These are phyloP conservation scores for Ocimum tenuiflorum DNA, from an alignment of 257 asterid genomes.

Conservation along the genomic window DNA sequence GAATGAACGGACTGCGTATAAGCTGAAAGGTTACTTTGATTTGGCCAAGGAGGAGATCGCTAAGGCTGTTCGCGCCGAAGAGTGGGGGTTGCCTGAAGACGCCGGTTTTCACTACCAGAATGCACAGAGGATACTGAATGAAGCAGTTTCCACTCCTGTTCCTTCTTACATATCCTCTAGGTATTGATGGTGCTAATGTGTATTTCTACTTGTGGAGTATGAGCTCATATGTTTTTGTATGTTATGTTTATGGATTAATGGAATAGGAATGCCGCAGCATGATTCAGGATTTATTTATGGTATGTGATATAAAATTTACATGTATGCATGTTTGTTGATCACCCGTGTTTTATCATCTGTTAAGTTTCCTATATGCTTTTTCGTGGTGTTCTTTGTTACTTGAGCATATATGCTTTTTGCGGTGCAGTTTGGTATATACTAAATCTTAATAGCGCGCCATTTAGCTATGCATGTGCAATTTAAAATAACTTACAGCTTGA, in stretches of 20 bases:
- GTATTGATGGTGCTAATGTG: conserved; percentile 22
- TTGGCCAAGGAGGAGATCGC: conserved; percentile 83
- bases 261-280: neutral
- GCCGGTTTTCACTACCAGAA: conserved; percentile 59
- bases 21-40: conserved; percentile 82
- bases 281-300: neutral
- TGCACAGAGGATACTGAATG: conserved; percentile 62
- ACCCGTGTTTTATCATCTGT: neutral
- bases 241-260: neutral
- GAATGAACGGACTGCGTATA: conserved; percentile 79
- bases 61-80: conserved; percentile 88
- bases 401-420: neutral
- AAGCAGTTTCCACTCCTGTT: conserved; percentile 76
- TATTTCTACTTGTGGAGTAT: neutral
- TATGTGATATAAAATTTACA: neutral
- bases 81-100: conserved; percentile 82
- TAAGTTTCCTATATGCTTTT: neutral
- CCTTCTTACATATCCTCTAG: conserved; percentile 86
- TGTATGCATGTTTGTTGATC: neutral
- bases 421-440: neutral
- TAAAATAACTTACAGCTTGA: neutral
- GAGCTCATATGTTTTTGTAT: neutral
- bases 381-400: neutral
- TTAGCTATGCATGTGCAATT: neutral
- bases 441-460: neutral